Evolutionary conservation across 1,139 yeast genomes (phyloP).

Genomic region (Hanseniaspora sp.): DNA sequence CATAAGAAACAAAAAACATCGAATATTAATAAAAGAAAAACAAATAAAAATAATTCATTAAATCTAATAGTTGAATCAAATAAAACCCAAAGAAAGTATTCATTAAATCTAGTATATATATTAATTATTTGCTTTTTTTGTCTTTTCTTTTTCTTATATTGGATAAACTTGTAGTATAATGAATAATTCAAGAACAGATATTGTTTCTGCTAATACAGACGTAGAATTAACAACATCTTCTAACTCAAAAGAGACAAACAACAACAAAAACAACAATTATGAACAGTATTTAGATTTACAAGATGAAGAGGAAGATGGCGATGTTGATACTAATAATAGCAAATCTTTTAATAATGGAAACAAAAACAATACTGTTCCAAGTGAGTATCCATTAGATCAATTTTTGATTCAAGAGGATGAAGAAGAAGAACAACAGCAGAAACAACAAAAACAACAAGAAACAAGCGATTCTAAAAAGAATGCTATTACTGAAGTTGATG

Average conservation of each 20-base stretch:
- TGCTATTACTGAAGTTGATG: slow-evolving; percentile 16
- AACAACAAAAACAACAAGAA: background rate
- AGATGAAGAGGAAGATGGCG: background rate
- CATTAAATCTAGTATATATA: no score
- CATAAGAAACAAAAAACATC: no score
- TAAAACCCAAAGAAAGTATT: no score
- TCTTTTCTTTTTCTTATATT: no score
- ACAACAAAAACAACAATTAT: slow-evolving; percentile 2
- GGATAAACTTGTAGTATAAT: no score
- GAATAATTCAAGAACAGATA: background rate
- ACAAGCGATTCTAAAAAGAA: background rate
- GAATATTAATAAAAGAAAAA: no score
- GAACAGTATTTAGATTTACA: slow-evolving; percentile 6
- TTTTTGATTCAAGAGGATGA: background rate
- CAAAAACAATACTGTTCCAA: background rate
- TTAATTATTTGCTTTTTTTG: no score
- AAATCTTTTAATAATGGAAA: background rate
- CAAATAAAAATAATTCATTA: no score
- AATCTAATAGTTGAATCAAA: no score
- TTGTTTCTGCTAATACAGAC: background rate
- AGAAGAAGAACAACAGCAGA: background rate
- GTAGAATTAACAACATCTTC: background rate
- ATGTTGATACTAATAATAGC: background rate
- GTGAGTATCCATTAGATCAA: background rate
- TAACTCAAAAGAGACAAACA: background rate